Base-by-base conservation (phyloP, 169 alveolate genomes). In the Plasmodium malariae region DNA sequence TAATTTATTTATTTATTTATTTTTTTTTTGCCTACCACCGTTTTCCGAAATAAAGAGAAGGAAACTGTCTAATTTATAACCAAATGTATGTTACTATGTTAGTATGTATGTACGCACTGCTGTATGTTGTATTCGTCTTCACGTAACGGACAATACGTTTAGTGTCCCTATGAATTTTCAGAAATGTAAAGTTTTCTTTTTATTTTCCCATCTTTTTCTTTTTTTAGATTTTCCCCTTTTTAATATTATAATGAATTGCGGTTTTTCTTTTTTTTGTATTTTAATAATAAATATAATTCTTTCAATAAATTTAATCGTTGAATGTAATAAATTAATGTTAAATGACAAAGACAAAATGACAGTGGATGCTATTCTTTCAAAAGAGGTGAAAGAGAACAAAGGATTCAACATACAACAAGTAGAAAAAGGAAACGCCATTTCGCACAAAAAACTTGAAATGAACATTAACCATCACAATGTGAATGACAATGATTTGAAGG, bases 321-420 rank as follows among this genome's bases (percentile, higher is more conserved):
- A 30, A 40, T 83, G 74, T 48, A 68, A 83, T 49, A 59, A 54
- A 17, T 14, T 69, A 37, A 68, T 55, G 21, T 12, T 83, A 68
- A 69, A 34, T 17, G 57, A n/a, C 2, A 83, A 54, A 7, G 85
- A 60, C 26, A 83, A 83, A 17, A 1, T 6, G n/a, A 19, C 6
- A n/a, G 17, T 28, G 30, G 89, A 78, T 30, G 24, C 37, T 43
- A 48, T 62, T 45, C n/a, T 48, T 21, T 11, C 62, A 28, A 55
- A 70, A 1, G 34, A 21, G 19, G n/a, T n/a, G 28, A 78, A 63
- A 34, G 51, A n/a, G 12, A 32, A 36, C 11, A 63, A 63, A 30
- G 67, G 43, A 28, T 43, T 19, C 55, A 71, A 45, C 12, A 51
- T 21, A 26, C 6, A 6, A 3, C 19, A 54, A 24, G 62, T 12